These are phyloP conservation scores for Pythium biforme DNA, from an alignment of 352 stramenopile genomes.

Conservation along the genomic window DNA sequence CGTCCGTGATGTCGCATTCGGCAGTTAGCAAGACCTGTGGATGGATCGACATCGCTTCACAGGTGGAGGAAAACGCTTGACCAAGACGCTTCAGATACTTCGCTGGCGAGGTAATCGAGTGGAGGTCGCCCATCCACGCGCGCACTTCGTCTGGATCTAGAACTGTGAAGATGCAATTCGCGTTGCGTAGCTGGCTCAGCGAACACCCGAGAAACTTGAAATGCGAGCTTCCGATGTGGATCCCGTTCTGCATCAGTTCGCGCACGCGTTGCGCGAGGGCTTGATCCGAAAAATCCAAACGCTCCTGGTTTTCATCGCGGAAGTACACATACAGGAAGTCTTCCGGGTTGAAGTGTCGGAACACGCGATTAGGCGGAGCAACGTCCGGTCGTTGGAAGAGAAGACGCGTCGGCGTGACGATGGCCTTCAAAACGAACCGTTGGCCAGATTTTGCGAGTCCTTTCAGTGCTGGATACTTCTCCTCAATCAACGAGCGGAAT, in stretches of 20 bases:
- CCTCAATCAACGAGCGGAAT: slow-evolving; percentile 19
- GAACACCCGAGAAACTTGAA: slow-evolving; percentile 71
- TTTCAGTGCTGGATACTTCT: slow-evolving; percentile 7
- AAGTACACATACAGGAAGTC: slow-evolving; percentile 88
- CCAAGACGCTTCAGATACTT: slow-evolving; percentile 81
- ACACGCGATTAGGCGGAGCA: slow-evolving; percentile 65
- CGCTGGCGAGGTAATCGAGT: slow-evolving; percentile 43
- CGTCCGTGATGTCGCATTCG: slow-evolving; percentile 43
- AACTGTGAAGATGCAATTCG: slow-evolving; percentile 64
- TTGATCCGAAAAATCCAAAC: slow-evolving; percentile 47
- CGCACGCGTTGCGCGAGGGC: slow-evolving; percentile 28
- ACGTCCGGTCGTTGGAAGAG: slow-evolving; percentile 53
- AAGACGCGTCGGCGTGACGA: slow-evolving; percentile 67
- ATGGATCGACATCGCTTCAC: slow-evolving; percentile 45
- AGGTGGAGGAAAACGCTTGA: slow-evolving; percentile 73
- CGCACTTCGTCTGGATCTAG: slow-evolving; percentile 50
- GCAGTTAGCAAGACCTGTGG: slow-evolving; percentile 44
- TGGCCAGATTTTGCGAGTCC: slow-evolving; percentile 19
- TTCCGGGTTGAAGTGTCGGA: slow-evolving; percentile 57
- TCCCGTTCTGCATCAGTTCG: slow-evolving; percentile 21
- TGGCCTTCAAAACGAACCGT: slow-evolving; percentile 52
- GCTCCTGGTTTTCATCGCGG: slow-evolving; percentile 74
- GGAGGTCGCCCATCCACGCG: slow-evolving; percentile 63
- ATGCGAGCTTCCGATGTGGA: slow-evolving; percentile 24
- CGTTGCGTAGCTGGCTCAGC: slow-evolving; percentile 74